Conservation (phyloP, 2,329 filamentous ascomycete species). For the Cyphellophora attinorum region DNA sequence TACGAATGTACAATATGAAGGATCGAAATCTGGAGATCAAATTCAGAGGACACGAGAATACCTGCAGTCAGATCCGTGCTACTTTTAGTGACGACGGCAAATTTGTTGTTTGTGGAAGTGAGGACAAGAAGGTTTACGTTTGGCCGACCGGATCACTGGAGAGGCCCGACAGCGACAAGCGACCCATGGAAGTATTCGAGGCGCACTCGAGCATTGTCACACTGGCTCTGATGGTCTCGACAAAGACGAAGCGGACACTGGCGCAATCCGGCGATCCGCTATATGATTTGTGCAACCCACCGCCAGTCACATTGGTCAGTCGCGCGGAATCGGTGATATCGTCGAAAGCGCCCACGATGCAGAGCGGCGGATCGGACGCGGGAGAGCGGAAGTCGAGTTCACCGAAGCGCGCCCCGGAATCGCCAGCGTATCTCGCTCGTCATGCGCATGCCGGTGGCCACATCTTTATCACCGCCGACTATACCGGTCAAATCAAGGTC, state of each 20-base stretch:
- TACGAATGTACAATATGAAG: constrained; percentile 78
- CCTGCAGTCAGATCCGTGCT: constrained; percentile 81
- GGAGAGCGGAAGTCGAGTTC: constrained; percentile 14
- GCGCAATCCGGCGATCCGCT: constrained; percentile 79
- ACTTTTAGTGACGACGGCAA: constrained; percentile 77
- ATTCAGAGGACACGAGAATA: constrained; percentile 83
- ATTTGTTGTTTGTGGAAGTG: constrained; percentile 86
- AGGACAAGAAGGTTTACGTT: constrained; percentile 81
- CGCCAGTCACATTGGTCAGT: constrained; percentile 72
- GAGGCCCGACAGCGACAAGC: constrained; percentile 56
- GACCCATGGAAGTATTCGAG: constrained; percentile 80
- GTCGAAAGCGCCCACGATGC: constrained; percentile 35
- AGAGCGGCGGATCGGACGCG: constrained; percentile 23
- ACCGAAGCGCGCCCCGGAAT: constrained; percentile 50
- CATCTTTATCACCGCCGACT: constrained; percentile 86
- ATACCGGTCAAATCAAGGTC: constrained; percentile 80
- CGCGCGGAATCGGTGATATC: constrained; percentile 53
- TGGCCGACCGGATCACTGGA: constrained; percentile 57
- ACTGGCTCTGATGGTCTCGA: constrained; percentile 75
- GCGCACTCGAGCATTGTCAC: constrained; percentile 85
- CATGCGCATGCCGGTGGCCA: constrained; percentile 71
- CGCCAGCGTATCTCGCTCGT: constrained; percentile 67
- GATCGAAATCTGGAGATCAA: constrained; percentile 82
- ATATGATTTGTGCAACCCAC: constrained; percentile 94
- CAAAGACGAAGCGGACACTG: constrained; percentile 65